These are phyloP conservation scores for Adenanthera pavonina DNA, from an alignment of 306 rosid genomes.

Conservation along the genomic window DNA sequence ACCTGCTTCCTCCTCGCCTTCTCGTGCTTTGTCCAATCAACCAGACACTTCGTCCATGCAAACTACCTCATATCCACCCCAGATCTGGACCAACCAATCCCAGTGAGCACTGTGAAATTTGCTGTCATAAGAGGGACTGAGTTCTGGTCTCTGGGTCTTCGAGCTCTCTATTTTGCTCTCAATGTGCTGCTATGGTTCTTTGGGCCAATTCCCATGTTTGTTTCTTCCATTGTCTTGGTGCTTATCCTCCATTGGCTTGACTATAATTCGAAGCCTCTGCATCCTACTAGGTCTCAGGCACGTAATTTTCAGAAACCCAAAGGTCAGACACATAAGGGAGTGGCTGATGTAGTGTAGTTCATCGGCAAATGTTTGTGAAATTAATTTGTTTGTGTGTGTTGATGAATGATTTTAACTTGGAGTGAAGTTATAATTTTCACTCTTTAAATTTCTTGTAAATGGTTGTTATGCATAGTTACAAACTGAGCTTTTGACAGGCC, in stretches of 20 bases:
- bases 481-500: no score
- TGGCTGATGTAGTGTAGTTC: neutral
- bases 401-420: neutral
- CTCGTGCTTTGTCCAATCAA: constrained; percentile 69
- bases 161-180: constrained; percentile 78
- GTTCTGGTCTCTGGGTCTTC: constrained; percentile 80
- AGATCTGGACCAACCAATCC: constrained; percentile 47
- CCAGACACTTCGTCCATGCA: constrained; percentile 78
- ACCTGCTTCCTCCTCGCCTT: constrained; percentile 76
- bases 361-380: neutral
- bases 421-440: no score
- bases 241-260: constrained; percentile 57
- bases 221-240: constrained; percentile 61
- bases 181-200: constrained; percentile 76
- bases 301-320: neutral
- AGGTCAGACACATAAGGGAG: neutral
- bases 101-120: constrained; percentile 51
- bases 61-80: constrained; percentile 71
- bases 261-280: constrained; percentile 60
- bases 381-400: no score
- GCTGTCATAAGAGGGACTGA: constrained; percentile 78
- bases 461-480: no score
- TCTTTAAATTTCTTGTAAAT: no score
- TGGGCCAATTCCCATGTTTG: constrained; percentile 82
- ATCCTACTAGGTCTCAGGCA: constrained; percentile 22